Conservation (phyloP, 495 filamentous ascomycete genomes). For the Talaromyces nanjingensis region DNA sequence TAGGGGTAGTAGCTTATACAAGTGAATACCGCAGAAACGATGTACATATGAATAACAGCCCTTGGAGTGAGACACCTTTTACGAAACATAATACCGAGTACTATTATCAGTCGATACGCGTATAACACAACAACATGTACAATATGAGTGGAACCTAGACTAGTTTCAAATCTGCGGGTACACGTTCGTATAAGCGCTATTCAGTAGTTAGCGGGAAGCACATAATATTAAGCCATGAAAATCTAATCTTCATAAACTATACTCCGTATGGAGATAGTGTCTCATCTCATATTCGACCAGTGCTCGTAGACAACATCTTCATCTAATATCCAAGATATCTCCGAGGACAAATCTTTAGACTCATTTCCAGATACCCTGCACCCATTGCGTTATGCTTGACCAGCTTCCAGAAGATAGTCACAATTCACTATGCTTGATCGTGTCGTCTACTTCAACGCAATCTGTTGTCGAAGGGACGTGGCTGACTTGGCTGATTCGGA, state of each 20-base stretch:
- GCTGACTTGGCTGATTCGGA: not conserved
- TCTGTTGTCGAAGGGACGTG: not conserved
- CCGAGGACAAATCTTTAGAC: not conserved
- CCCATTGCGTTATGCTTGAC: not conserved
- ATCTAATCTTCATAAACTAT: not conserved
- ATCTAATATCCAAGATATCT: not conserved
- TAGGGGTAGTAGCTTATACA: not conserved
- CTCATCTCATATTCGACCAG: not conserved
- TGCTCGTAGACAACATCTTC: not conserved
- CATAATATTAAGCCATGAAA: not conserved
- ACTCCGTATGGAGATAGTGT: not conserved
- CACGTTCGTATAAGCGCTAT: not conserved
- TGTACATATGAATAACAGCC: not conserved
- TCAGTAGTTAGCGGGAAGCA: not conserved
- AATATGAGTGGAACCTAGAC: not conserved
- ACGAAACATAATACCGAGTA: not conserved
- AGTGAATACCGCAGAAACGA: not conserved
- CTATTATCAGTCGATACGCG: not conserved
- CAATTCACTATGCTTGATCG: not conserved
- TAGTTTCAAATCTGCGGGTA: not conserved
- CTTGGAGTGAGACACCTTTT: not conserved
- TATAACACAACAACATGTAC: not conserved
- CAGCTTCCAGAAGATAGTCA: not conserved
- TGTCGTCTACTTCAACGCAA: not conserved
- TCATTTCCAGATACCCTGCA: not conserved